These are phyloP conservation scores for Coemansia sp. DNA, from an alignment of 192 early-diverging fungal species.

Conservation along the genomic window DNA sequence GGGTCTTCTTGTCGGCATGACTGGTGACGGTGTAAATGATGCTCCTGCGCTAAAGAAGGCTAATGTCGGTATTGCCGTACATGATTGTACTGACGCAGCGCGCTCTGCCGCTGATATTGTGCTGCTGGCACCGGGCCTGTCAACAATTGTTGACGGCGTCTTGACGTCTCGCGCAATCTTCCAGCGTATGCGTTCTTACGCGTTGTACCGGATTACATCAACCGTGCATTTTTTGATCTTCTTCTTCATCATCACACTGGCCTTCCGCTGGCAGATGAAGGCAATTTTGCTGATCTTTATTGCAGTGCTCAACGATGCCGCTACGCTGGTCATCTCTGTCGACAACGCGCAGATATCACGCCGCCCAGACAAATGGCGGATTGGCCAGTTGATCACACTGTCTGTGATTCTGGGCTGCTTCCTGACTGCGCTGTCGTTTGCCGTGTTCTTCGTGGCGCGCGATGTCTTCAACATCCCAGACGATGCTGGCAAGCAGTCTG, in stretches of 20 bases:
- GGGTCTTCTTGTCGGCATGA: conserved; percentile 89
- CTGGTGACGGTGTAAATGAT: conserved; percentile 97
- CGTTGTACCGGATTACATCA: conserved; percentile 92
- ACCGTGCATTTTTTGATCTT: conserved; percentile 95
- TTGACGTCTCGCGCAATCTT: conserved; percentile 89
- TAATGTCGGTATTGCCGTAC: conserved; percentile 95
- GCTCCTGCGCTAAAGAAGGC: conserved; percentile 98
- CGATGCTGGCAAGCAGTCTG: conserved; percentile 43
- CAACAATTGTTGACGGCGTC: conserved; percentile 91
- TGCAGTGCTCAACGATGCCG: conserved; percentile 89
- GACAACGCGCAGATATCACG: conserved; percentile 92
- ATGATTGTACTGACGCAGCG: conserved; percentile 94
- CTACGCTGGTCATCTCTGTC: conserved; percentile 87
- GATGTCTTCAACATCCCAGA: conserved; percentile 59
- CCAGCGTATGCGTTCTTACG: conserved; percentile 92
- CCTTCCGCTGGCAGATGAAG: conserved; percentile 78
- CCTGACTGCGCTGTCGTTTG: conserved; percentile 77
- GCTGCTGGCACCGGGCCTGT: conserved; percentile 81
- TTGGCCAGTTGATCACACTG: conserved; percentile 85
- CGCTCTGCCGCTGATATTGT: conserved; percentile 96
- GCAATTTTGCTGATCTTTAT: conserved; percentile 83
- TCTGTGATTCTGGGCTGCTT: conserved; percentile 75
- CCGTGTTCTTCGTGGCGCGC: conserved; percentile 78
- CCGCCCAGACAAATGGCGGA: conserved; percentile 91
- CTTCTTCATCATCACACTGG: conserved; percentile 89